Base-by-base conservation (phyloP, 345 rosid species). In the Nephelium lappaceum region DNA sequence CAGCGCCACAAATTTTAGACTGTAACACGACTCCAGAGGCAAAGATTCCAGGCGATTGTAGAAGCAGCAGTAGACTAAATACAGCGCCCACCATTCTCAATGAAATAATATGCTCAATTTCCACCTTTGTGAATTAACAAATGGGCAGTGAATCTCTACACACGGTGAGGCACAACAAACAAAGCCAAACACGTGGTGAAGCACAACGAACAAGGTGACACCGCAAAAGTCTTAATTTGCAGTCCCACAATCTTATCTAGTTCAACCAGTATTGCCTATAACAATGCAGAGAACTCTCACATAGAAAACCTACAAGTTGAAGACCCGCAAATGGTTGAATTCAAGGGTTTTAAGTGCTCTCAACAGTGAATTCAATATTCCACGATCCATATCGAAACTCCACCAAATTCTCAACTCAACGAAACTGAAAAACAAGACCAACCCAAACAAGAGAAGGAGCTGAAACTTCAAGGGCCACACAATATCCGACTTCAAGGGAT, bases 1-100 rank as follows among this genome's bases (percentile, higher is more conserved):
- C 91, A 69, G 83, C 76, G 0, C 89, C 85, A 71, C 96, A 92
- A 80, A 85, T 78, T 79, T 77, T 89, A 1, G 89, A 86, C 70
- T 90, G 82, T 57, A 86, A 83, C 73, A 74, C 74, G 36, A 85
- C 47, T 62, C 85, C 76, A 31, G 85, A 81, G 68, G 87, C 89
- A 75, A 73, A 77, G 73, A 85, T 81, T 69, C 68, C 84, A 21
- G 69, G 83, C 57, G 83, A 83, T 69, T 81, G 89, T 72, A 86
- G 61, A 78, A 87, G 74, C 74, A 89, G 76, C 65, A 91, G 77
- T 41, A 89, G 25, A 84, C 80, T 61, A 31, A 87, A 74, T 65
- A 82, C 63, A 68, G 82, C 51, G 75, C 75, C 75, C 45, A 79
- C 83, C 90, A 78, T 87, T 73, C 77, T 83, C 77, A 78, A 60